Conservation (phyloP, 306 rosid genomes). For the Hippophae rhamnoides region DNA sequence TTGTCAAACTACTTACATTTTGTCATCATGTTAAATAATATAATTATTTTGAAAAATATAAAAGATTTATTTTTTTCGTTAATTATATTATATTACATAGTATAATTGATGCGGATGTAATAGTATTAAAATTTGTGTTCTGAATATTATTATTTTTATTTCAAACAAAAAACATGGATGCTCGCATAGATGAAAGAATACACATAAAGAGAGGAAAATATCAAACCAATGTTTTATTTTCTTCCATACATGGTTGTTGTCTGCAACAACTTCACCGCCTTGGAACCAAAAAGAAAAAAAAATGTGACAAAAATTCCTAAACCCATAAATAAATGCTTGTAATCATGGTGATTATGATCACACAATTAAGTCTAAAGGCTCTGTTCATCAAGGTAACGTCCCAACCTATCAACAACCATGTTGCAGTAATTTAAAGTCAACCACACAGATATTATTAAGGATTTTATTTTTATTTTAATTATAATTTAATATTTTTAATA, state of each 20-base stretch:
- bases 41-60: too few relatives aligned
- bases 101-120: too few relatives aligned
- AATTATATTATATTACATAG: too few relatives aligned
- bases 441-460: too few relatives aligned
- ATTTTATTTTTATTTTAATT: too few relatives aligned
- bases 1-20: too few relatives aligned
- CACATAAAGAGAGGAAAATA: slow-evolving; percentile 7
- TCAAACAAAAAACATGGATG: too few relatives aligned
- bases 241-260: slow-evolving; percentile 41
- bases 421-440: slow-evolving; percentile 97
- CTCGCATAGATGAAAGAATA: background rate
- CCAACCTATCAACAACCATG: slow-evolving; percentile 97
- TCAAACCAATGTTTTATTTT: slow-evolving; percentile 22
- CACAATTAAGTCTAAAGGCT: slow-evolving; percentile 52
- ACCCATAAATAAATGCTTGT: slow-evolving; percentile 12
- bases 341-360: slow-evolving; percentile 1
- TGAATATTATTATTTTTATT: too few relatives aligned
- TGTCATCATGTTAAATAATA: too few relatives aligned
- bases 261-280: slow-evolving; percentile 40
- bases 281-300: slow-evolving; percentile 10
- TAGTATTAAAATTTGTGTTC: too few relatives aligned
- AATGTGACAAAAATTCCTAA: slow-evolving; percentile 5
- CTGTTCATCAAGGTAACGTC: slow-evolving; percentile 83
- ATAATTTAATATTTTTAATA: too few relatives aligned
- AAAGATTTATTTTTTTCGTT: too few relatives aligned